Evolutionary conservation across 75 land plant genomes (phyloP).

Genomic region (Picea sitchensis): DNA sequence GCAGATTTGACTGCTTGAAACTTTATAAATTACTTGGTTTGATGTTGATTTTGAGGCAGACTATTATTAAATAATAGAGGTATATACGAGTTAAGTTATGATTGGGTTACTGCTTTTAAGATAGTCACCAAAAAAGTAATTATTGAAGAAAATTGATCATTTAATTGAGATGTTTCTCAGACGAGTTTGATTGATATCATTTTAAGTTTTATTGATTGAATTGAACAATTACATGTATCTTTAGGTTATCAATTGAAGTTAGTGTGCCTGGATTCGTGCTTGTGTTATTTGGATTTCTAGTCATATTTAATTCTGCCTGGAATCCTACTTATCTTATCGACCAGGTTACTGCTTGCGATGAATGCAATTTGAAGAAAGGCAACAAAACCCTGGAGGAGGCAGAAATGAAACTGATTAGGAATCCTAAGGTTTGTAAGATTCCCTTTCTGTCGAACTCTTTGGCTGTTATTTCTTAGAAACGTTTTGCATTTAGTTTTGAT

Average conservation of each 20-base stretch:
- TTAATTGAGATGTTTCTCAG: not conserved
- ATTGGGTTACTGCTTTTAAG: not conserved
- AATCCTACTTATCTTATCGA: not conserved
- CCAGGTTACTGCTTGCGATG: slow-evolving; percentile 82
- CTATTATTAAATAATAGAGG: not conserved
- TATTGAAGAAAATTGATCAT: not conserved
- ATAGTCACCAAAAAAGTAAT: not conserved
- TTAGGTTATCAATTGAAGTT: not conserved
- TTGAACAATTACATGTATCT: not conserved
- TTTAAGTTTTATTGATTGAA: not conserved
- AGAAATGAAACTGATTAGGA: slow-evolving; percentile 68
- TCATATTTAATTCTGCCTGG: not conserved
- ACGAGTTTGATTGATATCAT: not conserved
- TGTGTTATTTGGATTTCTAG: not conserved
- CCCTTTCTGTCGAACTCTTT: slow-evolving; percentile 1
- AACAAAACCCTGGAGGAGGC: slow-evolving; percentile 78
- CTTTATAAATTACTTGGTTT: not conserved
- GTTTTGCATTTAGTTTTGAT: not conserved
- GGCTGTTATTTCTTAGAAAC: slow-evolving; percentile 10
- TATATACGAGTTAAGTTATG: not conserved
- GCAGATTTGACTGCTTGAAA: not conserved
- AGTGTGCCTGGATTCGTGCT: not conserved
- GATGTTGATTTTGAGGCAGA: not conserved
- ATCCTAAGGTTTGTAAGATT: slow-evolving; percentile 52
- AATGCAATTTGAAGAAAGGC: slow-evolving; percentile 85